Base-by-base conservation (phyloP, 2,329 filamentous ascomycete genomes). In the Neonectria hederae region DNA sequence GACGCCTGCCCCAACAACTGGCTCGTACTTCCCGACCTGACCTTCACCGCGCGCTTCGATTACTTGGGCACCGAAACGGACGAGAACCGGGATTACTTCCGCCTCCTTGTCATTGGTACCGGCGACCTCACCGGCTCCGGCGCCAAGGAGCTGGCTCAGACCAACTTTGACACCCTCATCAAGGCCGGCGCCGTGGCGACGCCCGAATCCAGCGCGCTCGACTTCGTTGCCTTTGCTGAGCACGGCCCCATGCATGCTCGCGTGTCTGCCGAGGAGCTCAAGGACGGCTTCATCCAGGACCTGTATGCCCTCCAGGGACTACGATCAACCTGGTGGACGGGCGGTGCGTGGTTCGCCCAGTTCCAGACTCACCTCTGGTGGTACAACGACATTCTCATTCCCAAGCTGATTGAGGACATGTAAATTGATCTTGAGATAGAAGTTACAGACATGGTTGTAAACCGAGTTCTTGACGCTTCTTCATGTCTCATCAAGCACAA, bases 251-350 rank as follows among this genome's bases (percentile, higher is more conserved):
- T 79, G 66, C 72, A 78, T 30, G 59, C 79, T 43, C 74, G 69
- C 13, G 77, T 81, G 0, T 68, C 76, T 0, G 65, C 71, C 2
- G 70, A 77, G 2, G 74, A 76, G 11, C 79, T 84, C 58, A 67
- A 63, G 21, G 65, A 59, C 8, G 82, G 82, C 0, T 83, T 83
- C 52, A 80, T 84, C 60, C 74, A 76, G 40, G 66, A 77, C 43
- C 71, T 83, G 53, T 77, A 80, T 67, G 77, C 70, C 2, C 70
- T 85, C 28, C 83, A 84, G 70, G 83, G 83, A 0, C 64, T 77
- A 17, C 71, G 75, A 19, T 79, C 77, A n/a, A 84, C 82, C 0
- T 84, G 74, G 70, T 84, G 79, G 66, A 83, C 81, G 0, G 82
- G 83, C 1, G 76, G 77, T 14, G 77, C 81, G 5, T 82, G 74